Evolutionary conservation across 2,329 filamentous ascomycete species (phyloP), one percentile per base, ranked within the genome.

Genomic region (Teratosphaeria epicoccoides): DNA sequence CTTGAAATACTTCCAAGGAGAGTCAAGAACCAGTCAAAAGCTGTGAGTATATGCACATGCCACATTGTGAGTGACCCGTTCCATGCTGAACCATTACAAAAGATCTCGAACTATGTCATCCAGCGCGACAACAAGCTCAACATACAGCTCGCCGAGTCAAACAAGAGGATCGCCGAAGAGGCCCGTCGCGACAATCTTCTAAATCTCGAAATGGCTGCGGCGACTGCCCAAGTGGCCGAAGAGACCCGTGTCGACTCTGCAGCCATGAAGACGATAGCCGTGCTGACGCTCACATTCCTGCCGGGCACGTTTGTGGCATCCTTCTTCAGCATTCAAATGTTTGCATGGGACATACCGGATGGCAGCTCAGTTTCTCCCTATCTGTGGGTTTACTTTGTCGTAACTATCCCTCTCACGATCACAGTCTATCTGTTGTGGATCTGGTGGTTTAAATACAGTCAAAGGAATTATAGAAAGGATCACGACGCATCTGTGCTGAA

Each of bases 251-350:
- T 64, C 7, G 70, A 73, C 53, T 69, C 63, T 37, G 63, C 67
- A 14, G 71, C 69, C 11, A 74, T 74, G 72, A 73, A 73, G 57
- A 71, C 69, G 0, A 72, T 74, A 17, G 72, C 72, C 0, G 63
- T 73, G 7, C 61, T 71, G 54, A 74, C 72, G 1, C 55, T 74
- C 17, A 61, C 71, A 4, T 74, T 74, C 62, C 63, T 74, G 40
- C 72, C 72, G 2, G 62, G 68, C 1, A 66, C 69, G 2, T 68
- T 69, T 20, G 62, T 67, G 7, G 65, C 64, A 25, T 63, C 61
- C 4, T 63, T 67, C 54, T 67, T 67, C 53, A 57, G 59, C 52
- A 67, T 67, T 63, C 57, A 63, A 11, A 63, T 65, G 59, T 58
- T 58, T 29, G 49, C 57, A 24, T 58, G 56, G 56, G 45, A 52